Conservation (phyloP, 768 basidiomycete species). For the Phanerochaete carnosa region DNA sequence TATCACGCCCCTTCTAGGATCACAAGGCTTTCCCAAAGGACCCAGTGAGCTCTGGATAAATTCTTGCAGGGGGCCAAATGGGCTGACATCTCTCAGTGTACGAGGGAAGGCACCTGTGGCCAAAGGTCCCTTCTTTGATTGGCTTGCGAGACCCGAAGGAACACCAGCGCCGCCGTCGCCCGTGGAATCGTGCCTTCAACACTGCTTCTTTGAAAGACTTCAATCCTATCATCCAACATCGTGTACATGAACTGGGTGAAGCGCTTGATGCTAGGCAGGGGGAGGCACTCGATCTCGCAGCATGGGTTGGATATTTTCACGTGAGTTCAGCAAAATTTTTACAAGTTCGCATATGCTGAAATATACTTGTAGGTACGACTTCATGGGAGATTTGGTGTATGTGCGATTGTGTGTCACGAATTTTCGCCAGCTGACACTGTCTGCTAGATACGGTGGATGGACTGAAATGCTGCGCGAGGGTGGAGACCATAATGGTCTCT, state of each 20-base stretch:
- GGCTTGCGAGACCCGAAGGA: slow-evolving; percentile 22
- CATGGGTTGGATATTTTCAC: slow-evolving; percentile 36
- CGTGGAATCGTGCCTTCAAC: slow-evolving; percentile 42
- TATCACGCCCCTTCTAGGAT: slow-evolving; percentile 12
- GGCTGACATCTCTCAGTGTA: slow-evolving; percentile 1
- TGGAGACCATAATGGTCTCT: neutral
- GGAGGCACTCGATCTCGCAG: slow-evolving; percentile 27
- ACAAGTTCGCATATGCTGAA: slow-evolving; percentile 4
- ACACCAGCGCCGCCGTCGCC: slow-evolving; percentile 39
- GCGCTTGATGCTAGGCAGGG: slow-evolving; percentile 1
- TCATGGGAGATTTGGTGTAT: slow-evolving; percentile 43
- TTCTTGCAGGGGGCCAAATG: neutral
- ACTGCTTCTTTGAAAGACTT: slow-evolving; percentile 41
- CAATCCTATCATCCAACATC: slow-evolving; percentile 32
- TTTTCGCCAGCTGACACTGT: neutral
- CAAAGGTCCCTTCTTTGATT: neutral
- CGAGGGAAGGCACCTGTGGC: neutral
- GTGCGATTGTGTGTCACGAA: neutral
- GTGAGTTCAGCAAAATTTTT: slow-evolving; percentile 17
- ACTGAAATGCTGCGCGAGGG: slow-evolving; percentile 10
- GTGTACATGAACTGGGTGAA: slow-evolving; percentile 14
- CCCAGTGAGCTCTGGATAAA: neutral
- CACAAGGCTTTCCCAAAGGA: slow-evolving; percentile 18
- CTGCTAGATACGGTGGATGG: slow-evolving; percentile 36
- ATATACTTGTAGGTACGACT: slow-evolving; percentile 11